These are phyloP conservation scores for Draba incana DNA, from an alignment of 345 rosid species.

Conservation along the genomic window DNA sequence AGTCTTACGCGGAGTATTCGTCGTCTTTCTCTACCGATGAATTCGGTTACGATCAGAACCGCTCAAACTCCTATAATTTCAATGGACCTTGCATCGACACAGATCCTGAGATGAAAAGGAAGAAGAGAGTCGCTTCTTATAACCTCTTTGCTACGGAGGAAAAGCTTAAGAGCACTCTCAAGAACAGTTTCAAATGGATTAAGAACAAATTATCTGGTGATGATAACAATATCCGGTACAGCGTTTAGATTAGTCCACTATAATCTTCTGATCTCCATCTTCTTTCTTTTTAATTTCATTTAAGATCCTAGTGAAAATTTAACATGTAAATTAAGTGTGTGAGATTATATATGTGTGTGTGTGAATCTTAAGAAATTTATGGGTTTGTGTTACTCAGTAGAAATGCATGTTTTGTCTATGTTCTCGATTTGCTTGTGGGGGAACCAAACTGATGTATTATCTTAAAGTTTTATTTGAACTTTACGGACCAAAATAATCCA, in stretches of 20 bases:
- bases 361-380: not conserved
- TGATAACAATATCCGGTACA: slow-evolving; percentile 39
- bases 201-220: slow-evolving; percentile 68
- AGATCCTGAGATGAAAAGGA: slow-evolving; percentile 83
- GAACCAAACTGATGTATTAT: not conserved
- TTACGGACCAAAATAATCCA: too few relatives aligned
- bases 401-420: slow-evolving; percentile 15
- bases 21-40: slow-evolving; percentile 61
- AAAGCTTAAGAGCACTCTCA: slow-evolving; percentile 71
- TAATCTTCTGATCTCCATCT: slow-evolving; percentile 6
- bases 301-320: slow-evolving; percentile 10
- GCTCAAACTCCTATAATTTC: slow-evolving; percentile 64
- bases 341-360: slow-evolving; percentile 14
- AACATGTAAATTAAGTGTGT: slow-evolving; percentile 39
- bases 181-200: slow-evolving; percentile 94
- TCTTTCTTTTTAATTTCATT: slow-evolving; percentile 15
- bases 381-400: slow-evolving; percentile 26
- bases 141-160: slow-evolving; percentile 69
- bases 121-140: slow-evolving; percentile 86
- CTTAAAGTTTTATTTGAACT: too few relatives aligned
- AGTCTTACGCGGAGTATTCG: slow-evolving; percentile 69
- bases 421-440: not conserved
- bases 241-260: slow-evolving; percentile 34
- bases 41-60: slow-evolving; percentile 49
- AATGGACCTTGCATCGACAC: slow-evolving; percentile 68